phyloP scores from a whole-genome alignment of 2,329 filamentous ascomycete genomes.

The Calonectria montana region DNA sequence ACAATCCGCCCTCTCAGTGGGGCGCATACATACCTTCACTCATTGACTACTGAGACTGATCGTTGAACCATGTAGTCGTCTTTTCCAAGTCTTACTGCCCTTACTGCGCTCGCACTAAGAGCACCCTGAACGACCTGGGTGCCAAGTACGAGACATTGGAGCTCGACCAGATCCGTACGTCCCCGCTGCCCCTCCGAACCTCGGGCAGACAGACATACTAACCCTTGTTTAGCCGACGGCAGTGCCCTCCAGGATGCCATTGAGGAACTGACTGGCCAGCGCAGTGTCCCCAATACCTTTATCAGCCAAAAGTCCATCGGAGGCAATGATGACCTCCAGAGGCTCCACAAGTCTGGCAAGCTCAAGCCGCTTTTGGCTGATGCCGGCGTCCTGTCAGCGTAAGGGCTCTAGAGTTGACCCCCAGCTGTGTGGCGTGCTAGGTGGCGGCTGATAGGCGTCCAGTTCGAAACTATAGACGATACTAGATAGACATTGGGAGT shows the following conservation, averaged over 20 bases:
- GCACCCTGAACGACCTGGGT: constrained; percentile 73
- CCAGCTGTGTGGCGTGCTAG: constrained; percentile 9
- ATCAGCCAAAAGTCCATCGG: constrained; percentile 93
- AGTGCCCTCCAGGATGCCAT: constrained; percentile 85
- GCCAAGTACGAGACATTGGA: constrained; percentile 83
- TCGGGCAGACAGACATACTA: constrained; percentile 17
- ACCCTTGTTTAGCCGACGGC: constrained; percentile 76
- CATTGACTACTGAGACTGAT: constrained; percentile 1
- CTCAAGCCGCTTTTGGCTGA: constrained; percentile 55
- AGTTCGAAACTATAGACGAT: constrained; percentile 39
- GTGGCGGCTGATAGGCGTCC: constrained; percentile 28
- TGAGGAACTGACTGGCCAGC: constrained; percentile 81
- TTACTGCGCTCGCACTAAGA: constrained; percentile 87
- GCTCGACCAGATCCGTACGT: constrained; percentile 85
- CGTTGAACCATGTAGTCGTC: constrained; percentile 69
- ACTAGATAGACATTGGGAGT: neutral
- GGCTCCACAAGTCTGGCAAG: constrained; percentile 61
- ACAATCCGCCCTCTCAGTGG: neutral
- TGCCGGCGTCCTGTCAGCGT: constrained; percentile 56
- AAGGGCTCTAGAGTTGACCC: constrained; percentile 41
- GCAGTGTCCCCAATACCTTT: constrained; percentile 95
- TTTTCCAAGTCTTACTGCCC: constrained; percentile 99
- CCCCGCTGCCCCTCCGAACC: neutral
- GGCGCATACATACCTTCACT: constrained; percentile 10
- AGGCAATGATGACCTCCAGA: constrained; percentile 88